Evolutionary conservation across 352 stramenopile genomes (phyloP).

Genomic region (Phytophthora capsici): DNA sequence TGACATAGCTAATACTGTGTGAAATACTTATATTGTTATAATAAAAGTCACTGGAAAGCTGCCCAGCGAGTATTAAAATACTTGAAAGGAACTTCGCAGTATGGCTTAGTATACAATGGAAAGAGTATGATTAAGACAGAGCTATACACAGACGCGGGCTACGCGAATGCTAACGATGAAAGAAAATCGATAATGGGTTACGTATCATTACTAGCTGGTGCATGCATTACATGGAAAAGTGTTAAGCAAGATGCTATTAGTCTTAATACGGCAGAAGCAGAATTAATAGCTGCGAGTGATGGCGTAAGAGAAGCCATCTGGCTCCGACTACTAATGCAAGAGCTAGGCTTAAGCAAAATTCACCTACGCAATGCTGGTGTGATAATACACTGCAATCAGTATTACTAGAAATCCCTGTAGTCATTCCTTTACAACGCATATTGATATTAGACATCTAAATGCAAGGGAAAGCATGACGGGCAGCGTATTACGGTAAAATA

Average conservation of each 20-base stretch:
- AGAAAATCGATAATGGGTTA: constrained; percentile 3
- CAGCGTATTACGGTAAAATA: too few species aligned
- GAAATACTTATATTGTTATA: constrained; percentile 1
- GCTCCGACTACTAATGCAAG: background rate
- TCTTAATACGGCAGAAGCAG: background rate
- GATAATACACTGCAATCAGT: constrained; percentile 2
- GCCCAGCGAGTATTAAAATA: constrained; percentile 11
- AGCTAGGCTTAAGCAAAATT: background rate
- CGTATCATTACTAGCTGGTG: constrained; percentile 8
- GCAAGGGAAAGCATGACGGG: too few species aligned
- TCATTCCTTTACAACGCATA: background rate
- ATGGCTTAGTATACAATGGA: constrained; percentile 1
- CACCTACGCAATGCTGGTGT: background rate
- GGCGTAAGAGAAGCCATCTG: constrained; percentile 2
- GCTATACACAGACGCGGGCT: constrained; percentile 2
- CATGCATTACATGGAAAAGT: constrained; percentile 9
- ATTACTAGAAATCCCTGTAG: background rate
- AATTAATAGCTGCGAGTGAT: constrained; percentile 2
- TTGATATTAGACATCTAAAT: background rate
- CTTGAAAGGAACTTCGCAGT: constrained; percentile 11
- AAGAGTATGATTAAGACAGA: background rate
- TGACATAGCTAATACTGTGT: constrained; percentile 3
- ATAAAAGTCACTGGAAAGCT: constrained; percentile 1
- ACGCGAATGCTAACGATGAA: constrained; percentile 3
- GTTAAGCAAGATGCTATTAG: constrained; percentile 5